Base-by-base conservation (phyloP, 2,329 filamentous ascomycete species). In the Monosporascus sp. region DNA sequence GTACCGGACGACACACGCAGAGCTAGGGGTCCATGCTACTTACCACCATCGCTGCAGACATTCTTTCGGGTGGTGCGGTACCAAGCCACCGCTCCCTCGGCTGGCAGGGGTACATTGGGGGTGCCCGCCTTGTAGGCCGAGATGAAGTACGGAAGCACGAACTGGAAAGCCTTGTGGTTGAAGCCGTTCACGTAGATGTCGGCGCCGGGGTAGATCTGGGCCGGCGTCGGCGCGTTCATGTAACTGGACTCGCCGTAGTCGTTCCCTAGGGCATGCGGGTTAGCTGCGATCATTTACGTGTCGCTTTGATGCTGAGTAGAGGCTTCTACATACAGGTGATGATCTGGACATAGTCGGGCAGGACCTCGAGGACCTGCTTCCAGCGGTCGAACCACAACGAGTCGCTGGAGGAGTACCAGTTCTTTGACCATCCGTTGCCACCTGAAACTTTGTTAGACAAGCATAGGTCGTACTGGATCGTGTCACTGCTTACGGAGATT, bases 191-290 rank as follows among this genome's bases (percentile, higher is more conserved):
- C 72, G 53, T 81, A 81, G 11, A 62, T 62, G n/a, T 72, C 71
- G 3, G 79, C 77, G 3, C 77, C 78, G 3, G 69, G 59, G 2
- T 75, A 74, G 8, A 78, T 71, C 41, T 75, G 72, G 5, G 65
- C 61, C 4, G 71, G 60, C 44, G 71, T 67, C 35, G 79, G 69
- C 4, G 76, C 77, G 22, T 64, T 65, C 56, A 82, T 79, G 61
- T 84, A 83, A 63, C 81, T 79, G 2, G 79, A 77, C 63, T 84
- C 81, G 37, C 81, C 81, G 55, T 75, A 84, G 60, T 84, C 81
- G 58, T 83, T 83, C 80, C 71, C 70, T 71, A 6, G 41, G 22
- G 20, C 14, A 25, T 11, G 31, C 5, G 14, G 20, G 41, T 44
- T 44, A 20, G 48, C 38, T 46, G 49, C 41, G 4, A 47, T 60